These are phyloP conservation scores for Ceratocystiopsis brevicomis DNA, from an alignment of 2,329 filamentous ascomycete species.

Conservation along the genomic window DNA sequence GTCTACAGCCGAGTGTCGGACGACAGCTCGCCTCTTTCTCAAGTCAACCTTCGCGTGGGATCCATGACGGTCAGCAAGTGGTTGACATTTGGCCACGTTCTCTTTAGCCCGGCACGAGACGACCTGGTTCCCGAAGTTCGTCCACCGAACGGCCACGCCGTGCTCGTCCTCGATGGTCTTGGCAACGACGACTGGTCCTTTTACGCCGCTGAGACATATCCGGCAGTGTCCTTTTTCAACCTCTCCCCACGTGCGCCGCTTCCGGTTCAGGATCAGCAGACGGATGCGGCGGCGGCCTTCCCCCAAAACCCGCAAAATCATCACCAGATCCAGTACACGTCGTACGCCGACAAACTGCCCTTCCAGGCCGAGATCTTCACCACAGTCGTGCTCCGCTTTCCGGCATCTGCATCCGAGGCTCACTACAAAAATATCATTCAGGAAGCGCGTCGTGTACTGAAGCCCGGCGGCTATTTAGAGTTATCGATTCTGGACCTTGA, in stretches of 20 bases:
- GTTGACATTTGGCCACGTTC: slow-evolving; percentile 66
- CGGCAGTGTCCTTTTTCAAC: slow-evolving; percentile 57
- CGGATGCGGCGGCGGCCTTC: slow-evolving; percentile 24
- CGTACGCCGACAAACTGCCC: slow-evolving; percentile 47
- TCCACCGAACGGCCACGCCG: slow-evolving; percentile 36
- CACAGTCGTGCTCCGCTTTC: slow-evolving; percentile 60
- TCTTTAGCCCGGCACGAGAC: slow-evolving; percentile 63
- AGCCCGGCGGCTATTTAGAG: slow-evolving; percentile 64
- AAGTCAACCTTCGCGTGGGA: slow-evolving; percentile 59
- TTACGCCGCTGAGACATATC: slow-evolving; percentile 66
- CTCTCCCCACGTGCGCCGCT: slow-evolving; percentile 40
- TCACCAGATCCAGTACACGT: slow-evolving; percentile 51
- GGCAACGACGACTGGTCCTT: slow-evolving; percentile 83
- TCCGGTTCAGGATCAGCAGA: slow-evolving; percentile 20
- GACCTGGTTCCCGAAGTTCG: slow-evolving; percentile 38
- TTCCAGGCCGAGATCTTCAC: slow-evolving; percentile 61
- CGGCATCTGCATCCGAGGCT: slow-evolving; percentile 45
- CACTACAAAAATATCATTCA: slow-evolving; percentile 53
- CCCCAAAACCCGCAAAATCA: slow-evolving; percentile 48
- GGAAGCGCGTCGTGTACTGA: slow-evolving; percentile 59
- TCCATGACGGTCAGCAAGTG: slow-evolving; percentile 77
- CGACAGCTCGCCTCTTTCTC: slow-evolving; percentile 43
- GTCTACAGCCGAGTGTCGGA: slow-evolving; percentile 29
- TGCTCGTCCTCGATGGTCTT: slow-evolving; percentile 65
- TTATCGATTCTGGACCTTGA: slow-evolving; percentile 62